Conservation (phyloP, 176 grass and related monocot genomes). For the Aegilops longissima region DNA sequence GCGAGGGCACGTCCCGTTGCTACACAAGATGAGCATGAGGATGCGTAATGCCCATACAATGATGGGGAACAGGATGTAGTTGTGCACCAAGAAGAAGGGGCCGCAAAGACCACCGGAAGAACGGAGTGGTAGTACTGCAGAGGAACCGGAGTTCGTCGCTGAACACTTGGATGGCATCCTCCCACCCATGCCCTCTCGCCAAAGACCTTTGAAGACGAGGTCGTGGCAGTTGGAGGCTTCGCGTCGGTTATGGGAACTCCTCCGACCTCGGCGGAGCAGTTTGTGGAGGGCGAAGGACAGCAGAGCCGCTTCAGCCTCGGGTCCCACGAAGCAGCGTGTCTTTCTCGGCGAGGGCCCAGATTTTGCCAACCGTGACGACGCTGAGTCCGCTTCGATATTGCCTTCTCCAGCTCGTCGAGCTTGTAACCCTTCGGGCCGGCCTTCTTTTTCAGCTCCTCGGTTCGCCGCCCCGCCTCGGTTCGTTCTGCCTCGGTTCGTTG, state of each 20-base stretch:
- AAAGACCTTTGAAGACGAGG: neutral
- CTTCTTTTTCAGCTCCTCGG: neutral
- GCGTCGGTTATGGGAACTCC: neutral
- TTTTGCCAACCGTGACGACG: neutral
- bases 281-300: constrained; percentile 21
- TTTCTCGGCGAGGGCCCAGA: neutral
- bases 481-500: no score
- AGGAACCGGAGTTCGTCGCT: neutral
- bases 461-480: neutral
- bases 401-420: neutral
- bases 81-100: neutral
- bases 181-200: neutral
- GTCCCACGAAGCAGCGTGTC: neutral
- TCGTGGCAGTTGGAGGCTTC: neutral
- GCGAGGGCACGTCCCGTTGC: neutral
- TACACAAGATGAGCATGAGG: neutral
- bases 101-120: neutral
- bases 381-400: neutral
- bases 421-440: neutral
- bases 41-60: neutral
- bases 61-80: neutral
- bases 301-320: constrained; percentile 1
- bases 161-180: neutral
- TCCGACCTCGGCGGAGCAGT: neutral
- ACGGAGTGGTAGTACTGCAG: neutral